phyloP scores from a whole-genome alignment of 306 rosid species.

The Datisca glomerata region DNA sequence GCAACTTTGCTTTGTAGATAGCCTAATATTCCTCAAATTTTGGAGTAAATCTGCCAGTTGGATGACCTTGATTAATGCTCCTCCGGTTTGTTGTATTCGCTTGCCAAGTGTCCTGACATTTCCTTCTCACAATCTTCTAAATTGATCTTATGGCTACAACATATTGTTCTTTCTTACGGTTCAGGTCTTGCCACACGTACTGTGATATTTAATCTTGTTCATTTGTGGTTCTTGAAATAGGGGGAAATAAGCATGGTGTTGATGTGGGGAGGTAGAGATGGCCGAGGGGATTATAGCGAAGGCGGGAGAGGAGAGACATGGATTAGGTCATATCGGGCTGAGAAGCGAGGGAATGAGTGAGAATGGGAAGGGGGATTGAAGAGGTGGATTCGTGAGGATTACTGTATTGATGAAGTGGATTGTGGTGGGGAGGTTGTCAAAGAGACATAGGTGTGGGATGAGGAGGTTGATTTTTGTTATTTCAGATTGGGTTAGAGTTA shows the following conservation, averaged over 20 bases:
- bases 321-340: conserved; percentile 32
- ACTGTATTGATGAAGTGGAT: conserved; percentile 29
- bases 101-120: no score
- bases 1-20: no score
- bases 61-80: no score
- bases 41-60: no score
- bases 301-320: conserved; percentile 53
- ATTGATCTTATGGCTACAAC: no score
- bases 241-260: conserved; percentile 26
- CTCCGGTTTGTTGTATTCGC: no score
- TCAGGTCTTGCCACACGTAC: no score
- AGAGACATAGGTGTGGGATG: conserved; percentile 51
- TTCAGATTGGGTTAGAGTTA: conserved; percentile 24
- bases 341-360: conserved; percentile 36
- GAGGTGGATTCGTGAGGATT: conserved; percentile 32
- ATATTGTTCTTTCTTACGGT: no score
- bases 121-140: no score
- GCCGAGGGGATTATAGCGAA: conserved; percentile 27
- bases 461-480: conserved; percentile 33
- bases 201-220: no score
- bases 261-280: conserved; percentile 25
- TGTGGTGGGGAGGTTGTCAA: conserved; percentile 34
- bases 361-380: conserved; percentile 28
- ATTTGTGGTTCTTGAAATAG: no score
- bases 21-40: no score